Conservation (phyloP, 306 rosid species). For the Vicia villosa region DNA sequence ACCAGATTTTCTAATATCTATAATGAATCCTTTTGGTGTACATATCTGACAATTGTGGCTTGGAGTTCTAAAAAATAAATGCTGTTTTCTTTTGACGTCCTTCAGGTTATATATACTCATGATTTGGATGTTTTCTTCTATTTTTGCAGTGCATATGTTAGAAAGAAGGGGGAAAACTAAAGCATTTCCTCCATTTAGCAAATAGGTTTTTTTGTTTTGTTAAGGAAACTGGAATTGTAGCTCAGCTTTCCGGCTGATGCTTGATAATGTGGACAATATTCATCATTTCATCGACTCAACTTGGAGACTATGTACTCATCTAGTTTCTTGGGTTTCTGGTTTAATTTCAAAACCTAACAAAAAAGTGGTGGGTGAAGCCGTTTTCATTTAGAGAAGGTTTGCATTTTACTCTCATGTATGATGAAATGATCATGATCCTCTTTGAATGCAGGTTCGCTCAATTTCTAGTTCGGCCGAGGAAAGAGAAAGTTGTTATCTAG, state of each 20-base stretch:
- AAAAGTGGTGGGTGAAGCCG: slow-evolving; percentile 45
- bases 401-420: slow-evolving; percentile 32
- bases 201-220: slow-evolving; percentile 33
- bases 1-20: background rate
- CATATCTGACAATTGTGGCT: background rate
- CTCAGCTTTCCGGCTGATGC: slow-evolving; percentile 46
- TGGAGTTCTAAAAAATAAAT: slow-evolving; percentile 2
- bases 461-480: slow-evolving; percentile 41
- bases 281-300: slow-evolving; percentile 43
- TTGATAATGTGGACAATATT: slow-evolving; percentile 45
- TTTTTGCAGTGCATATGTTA: slow-evolving; percentile 17
- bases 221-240: slow-evolving; percentile 43
- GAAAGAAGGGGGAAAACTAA: background rate
- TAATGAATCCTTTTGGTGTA: slow-evolving; percentile 24
- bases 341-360: slow-evolving; percentile 38
- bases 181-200: background rate
- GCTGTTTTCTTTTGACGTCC: background rate
- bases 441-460: slow-evolving; percentile 51
- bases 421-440: slow-evolving; percentile 32
- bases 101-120: slow-evolving; percentile 20
- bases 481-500: slow-evolving; percentile 37
- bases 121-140: background rate
- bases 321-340: slow-evolving; percentile 53
- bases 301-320: slow-evolving; percentile 43
- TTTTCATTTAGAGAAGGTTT: slow-evolving; percentile 26